Evolutionary conservation across 2,329 filamentous ascomycete genomes (phyloP), one percentile per base, ranked within the genome.

Genomic region (Paradendryphiella salina): DNA sequence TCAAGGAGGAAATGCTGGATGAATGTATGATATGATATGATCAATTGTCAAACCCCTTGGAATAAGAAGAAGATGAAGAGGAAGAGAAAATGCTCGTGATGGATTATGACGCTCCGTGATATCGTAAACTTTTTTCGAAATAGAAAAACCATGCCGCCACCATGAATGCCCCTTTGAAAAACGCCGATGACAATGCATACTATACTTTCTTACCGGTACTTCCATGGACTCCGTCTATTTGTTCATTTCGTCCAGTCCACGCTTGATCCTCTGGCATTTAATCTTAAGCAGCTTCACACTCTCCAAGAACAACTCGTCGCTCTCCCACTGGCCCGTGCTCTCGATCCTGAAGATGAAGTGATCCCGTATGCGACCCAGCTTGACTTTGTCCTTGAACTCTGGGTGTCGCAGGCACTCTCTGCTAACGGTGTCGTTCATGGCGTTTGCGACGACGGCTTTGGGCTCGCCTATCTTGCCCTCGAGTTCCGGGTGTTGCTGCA

Each of bases 321-420:
- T 96, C 52, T 94, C 87, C 79, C 90, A 96, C 77, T 99, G 94
- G 5, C 94, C 95, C 0, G 90, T 87, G 78, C 92, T 96, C 80
- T 99, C 94, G 29, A 99, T 82, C 46, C 85, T 88, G 80, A 94
- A 99, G 75, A 99, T 97, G 74, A 99, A 99, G 77, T 99, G 95
- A 73, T 99, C 94, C 59, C 91, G 82, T 64, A 91, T 80, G 46
- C 95, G 82, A 35, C 94, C 94, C 26, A 99, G 83, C 79, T 91
- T 92, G 58, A 99, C 94, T 79, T 96, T 99, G 70, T 86, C 89
- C 75, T 94, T 85, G 77, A 99, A 97, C 76, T 97, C 94, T 20
- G 86, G 81, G 71, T 99, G 93, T 41, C 94, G 85, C 69, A 99
- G 76, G 67, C 88, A 94, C 77, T 99, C 95, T 61, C 94, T 84